Percentiles rank a stretch among this genome's conserved stretches.
These are phyloP conservation scores for Helotiales sp. DNA, from an alignment of 2,329 filamentous ascomycete species.

Conservation along the genomic window DNA sequence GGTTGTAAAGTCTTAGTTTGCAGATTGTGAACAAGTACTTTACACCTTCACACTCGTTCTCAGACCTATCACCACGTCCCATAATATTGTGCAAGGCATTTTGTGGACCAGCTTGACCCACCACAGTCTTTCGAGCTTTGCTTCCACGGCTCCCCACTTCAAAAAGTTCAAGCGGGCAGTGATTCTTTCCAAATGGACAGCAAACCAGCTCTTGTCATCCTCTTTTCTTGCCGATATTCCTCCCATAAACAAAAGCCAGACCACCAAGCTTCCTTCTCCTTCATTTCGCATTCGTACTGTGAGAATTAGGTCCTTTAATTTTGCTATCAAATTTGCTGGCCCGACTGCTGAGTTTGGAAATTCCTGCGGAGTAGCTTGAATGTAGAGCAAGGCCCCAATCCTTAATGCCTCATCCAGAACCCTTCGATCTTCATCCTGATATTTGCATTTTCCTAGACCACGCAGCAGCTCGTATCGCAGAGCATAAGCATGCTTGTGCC, in stretches of 20 bases:
- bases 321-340: conserved; percentile 5
- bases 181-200: conserved; percentile 8
- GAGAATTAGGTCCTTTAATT: conserved; percentile 6
- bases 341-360: conserved; percentile 13
- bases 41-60: background rate
- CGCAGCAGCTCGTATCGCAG: conserved; percentile 9
- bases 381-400: conserved; percentile 15
- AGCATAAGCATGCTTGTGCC: conserved; percentile 3
- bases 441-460: background rate
- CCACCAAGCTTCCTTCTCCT: conserved; percentile 2
- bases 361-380: conserved; percentile 12
- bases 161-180: background rate
- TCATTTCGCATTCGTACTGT: conserved; percentile 9
- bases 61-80: conserved; percentile 7
- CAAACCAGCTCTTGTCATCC: conserved; percentile 11
- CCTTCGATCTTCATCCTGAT: background rate
- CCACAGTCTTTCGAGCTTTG: conserved; percentile 7
- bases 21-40: background rate
- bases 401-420: conserved; percentile 10
- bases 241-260: conserved; percentile 15
- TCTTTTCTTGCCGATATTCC: conserved; percentile 5
- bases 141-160: conserved; percentile 5
- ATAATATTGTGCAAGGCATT: conserved; percentile 4
- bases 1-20: background rate
- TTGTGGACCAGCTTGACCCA: conserved; percentile 12